These are phyloP conservation scores for Cladosporium velox DNA, from an alignment of 2,329 filamentous ascomycete species.

Conservation along the genomic window DNA sequence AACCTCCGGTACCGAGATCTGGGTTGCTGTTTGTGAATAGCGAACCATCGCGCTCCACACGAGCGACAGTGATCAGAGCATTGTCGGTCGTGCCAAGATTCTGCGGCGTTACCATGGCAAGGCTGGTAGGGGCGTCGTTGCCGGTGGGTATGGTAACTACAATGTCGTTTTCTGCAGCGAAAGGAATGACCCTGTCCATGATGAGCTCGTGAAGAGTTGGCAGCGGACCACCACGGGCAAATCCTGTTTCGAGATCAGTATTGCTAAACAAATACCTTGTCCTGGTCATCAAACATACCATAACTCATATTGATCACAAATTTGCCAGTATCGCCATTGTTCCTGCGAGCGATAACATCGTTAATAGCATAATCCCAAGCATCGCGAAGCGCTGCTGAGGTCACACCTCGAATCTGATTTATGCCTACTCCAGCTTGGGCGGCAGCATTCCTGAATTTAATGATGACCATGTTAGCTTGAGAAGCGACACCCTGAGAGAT, in stretches of 20 bases:
- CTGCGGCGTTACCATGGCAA: constrained; percentile 3
- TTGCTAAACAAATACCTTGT: not conserved
- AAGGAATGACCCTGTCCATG: constrained; percentile 11
- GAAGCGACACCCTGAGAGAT: constrained; percentile 7
- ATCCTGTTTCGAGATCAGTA: not conserved
- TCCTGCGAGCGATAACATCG: not conserved
- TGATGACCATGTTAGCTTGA: constrained; percentile 11
- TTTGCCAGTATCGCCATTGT: constrained; percentile 1
- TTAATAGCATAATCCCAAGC: constrained; percentile 15
- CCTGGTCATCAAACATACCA: not conserved
- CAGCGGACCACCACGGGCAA: not conserved
- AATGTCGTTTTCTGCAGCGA: constrained; percentile 7
- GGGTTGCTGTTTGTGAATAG: not conserved
- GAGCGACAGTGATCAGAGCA: constrained; percentile 7
- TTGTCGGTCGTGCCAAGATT: constrained; percentile 7
- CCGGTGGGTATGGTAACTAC: not conserved
- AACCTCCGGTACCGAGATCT: not conserved
- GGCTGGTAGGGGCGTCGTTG: not conserved
- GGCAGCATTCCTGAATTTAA: constrained; percentile 13
- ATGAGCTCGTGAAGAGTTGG: constrained; percentile 6
- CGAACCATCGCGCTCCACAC: constrained; percentile 6
- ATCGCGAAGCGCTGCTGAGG: not conserved
- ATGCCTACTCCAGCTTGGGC: not conserved
- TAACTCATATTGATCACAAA: constrained; percentile 12
- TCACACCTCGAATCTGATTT: constrained; percentile 6